Evolutionary conservation across 78 protist species (phyloP), one percentile per base, ranked within the genome.

Genomic region (Dictyostelium brefeldianum): DNA sequence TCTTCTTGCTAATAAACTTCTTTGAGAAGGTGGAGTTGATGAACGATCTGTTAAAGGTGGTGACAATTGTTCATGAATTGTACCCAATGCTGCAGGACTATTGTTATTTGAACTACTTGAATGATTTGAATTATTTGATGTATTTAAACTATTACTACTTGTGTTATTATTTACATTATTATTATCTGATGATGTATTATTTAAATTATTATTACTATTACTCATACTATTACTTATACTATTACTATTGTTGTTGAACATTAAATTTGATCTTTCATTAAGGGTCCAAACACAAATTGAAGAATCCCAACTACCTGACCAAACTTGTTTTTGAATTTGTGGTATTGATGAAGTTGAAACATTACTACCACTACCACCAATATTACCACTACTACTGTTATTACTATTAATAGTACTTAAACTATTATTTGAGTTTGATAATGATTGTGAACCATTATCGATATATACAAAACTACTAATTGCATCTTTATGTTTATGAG

Each of bases 231-330:
- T 67, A 62, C n/a, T 59, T 17, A 59, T 6, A 27, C 70, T 27
- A 62, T 41, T 64, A 46, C 20, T 62, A 57, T 47, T 62, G 48
- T 27, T 56, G 29, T 18, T 51, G n/a, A 22, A 74, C 22, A 53
- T 31, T 79, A 73, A 17, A 7, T 56, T 64, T 22, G n/a, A 51
- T 27, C 51, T 17, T 8, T 20, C 12, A 8, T 43, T 48, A 12
- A 87, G 22, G 8, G 67, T 65, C 93, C 93, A 87, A 14, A 87
- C 48, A 50, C 70, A 57, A 11, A 87, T 77, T 8, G 65, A 25
- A 9, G 78, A 64, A 50, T 87, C 93, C 83, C 83, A 87, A 15
- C 62, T 31, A 47, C 84, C 93, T 4, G 81, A 71, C 93, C 93
- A 87, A 29, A 87, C 84, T 77, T 87, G 93, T 62, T 29, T 74